Base-by-base conservation (phyloP, 208 protist species). In the Trypanosoma congolense region DNA sequence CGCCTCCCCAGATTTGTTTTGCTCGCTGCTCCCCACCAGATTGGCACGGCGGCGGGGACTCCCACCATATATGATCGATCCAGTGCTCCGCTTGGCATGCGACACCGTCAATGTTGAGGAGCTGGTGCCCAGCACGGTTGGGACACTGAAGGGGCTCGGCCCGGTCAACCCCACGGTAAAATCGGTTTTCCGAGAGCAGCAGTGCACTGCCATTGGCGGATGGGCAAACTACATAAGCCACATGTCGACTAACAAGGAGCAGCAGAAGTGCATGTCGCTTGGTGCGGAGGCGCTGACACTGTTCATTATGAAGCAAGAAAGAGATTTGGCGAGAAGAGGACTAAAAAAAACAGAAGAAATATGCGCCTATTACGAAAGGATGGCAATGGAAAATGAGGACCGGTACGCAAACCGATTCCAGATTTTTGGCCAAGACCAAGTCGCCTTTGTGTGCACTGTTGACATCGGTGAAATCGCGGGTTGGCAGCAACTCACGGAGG, bases 361-460 rank as follows among this genome's bases (percentile, higher is more conserved):
- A 4, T 65, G 56, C 19, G 80, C 68, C 2, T 72, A 64, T 42
- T 65, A 90, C 6, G 83, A 94, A 68, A 62, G 73, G 4, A 56
- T 62, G 26, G 73, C 55, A 26, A 91, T 94, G 83, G 68, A 80
- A 40, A 50, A 49, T 10, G 83, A 94, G 53, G 87, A 94, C 44
- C 70, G 67, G 9, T 92, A 83, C 46, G 31, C 80, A 12, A 55
- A 63, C 28, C 72, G 81, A 47, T 61, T 75, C 35, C 74, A 77
- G 43, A 57, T 54, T 12, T 74, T 87, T 24, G 59, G 87, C 29
- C 56, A 77, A 18, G 76, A 68, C 25, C 78, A 91, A 61, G 81
- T 64, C 21, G 69, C 67, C 1, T 90, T 75, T 57, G 74, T 91
- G 29, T 90, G 79, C 57, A 91, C 78, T 1, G 64, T 93, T 29